Evolutionary conservation across 2,329 filamentous ascomycete genomes (phyloP).

Genomic region (Blastomyces emzantsi): DNA sequence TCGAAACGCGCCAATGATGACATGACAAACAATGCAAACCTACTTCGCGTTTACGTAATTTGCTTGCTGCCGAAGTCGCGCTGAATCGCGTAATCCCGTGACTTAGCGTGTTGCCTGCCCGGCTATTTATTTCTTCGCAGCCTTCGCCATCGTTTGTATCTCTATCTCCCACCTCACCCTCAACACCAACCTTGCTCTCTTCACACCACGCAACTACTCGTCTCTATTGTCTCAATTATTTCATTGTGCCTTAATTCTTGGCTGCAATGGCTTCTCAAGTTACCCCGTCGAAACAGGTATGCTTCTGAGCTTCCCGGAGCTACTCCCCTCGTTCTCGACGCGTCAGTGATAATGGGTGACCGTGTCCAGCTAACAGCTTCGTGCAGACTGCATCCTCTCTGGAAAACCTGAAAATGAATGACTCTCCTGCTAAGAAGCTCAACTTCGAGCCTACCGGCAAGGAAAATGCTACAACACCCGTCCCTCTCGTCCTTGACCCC

Average conservation of each 20-base stretch:
- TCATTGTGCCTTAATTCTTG: conserved; percentile 15
- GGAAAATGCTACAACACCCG: conserved; percentile 59
- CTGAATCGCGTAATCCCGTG: conserved; percentile 18
- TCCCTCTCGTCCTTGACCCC: conserved; percentile 45
- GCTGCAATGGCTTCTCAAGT: conserved; percentile 65
- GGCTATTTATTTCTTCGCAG: conserved; percentile 16
- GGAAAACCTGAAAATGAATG: conserved; percentile 76
- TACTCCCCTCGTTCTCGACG: conserved; percentile 24
- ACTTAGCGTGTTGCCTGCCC: conserved; percentile 14
- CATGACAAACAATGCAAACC: background rate
- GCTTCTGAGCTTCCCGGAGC: conserved; percentile 33
- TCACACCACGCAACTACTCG: background rate
- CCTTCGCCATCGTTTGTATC: conserved; percentile 10
- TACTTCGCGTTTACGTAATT: conserved; percentile 5
- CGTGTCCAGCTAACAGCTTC: conserved; percentile 29
- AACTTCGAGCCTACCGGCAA: conserved; percentile 66
- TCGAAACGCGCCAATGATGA: background rate
- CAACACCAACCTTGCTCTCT: conserved; percentile 7
- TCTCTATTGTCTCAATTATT: conserved; percentile 18
- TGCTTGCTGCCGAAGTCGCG: conserved; percentile 10
- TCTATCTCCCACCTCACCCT: conserved; percentile 9
- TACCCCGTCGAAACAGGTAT: conserved; percentile 64
- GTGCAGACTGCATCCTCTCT: conserved; percentile 74
- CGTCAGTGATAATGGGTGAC: conserved; percentile 20
- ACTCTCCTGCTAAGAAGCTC: conserved; percentile 85